phyloP scores from a whole-genome alignment of 2,329 filamentous ascomycete species.

The Beauveria asiatica region DNA sequence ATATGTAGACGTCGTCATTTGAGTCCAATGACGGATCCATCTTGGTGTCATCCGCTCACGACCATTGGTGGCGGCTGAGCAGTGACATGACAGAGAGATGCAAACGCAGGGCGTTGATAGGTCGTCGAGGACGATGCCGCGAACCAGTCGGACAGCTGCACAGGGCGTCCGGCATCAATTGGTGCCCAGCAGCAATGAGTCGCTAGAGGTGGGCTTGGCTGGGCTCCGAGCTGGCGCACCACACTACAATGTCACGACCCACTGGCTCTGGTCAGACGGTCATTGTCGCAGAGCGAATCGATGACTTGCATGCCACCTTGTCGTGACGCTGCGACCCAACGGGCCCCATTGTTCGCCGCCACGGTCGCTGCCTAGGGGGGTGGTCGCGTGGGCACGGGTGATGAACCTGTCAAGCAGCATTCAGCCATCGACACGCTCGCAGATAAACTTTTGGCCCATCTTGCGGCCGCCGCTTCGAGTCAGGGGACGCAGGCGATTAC shows the following conservation, averaged over 20 bases:
- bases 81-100: slow-evolving; percentile 1
- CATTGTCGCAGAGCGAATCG: slow-evolving; percentile 11
- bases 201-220: not conserved
- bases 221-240: slow-evolving; percentile 7
- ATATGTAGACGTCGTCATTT: slow-evolving; percentile 4
- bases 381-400: slow-evolving; percentile 9
- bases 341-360: slow-evolving; percentile 5
- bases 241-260: slow-evolving; percentile 6
- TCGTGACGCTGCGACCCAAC: slow-evolving; percentile 3
- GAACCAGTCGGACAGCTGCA: slow-evolving; percentile 9
- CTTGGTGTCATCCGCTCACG: slow-evolving; percentile 5
- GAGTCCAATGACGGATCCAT: slow-evolving; percentile 10
- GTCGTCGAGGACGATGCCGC: not conserved
- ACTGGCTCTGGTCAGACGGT: slow-evolving; percentile 9
- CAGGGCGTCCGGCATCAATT: slow-evolving; percentile 1
- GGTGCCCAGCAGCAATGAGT: not conserved
- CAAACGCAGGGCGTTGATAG: slow-evolving; percentile 5
- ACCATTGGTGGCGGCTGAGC: slow-evolving; percentile 11
- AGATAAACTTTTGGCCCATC: not conserved
- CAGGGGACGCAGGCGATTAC: slow-evolving; percentile 1
- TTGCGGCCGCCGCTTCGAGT: slow-evolving; percentile 2
- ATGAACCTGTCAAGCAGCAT: not conserved
- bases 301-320: slow-evolving; percentile 10
- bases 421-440: not conserved
- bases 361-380: not conserved